A percentile compares a stretch with the other conserved stretches of the same genome.
These are phyloP conservation scores for Corymbia citriodora DNA, from an alignment of 441 rosid genomes.

Conservation along the genomic window DNA sequence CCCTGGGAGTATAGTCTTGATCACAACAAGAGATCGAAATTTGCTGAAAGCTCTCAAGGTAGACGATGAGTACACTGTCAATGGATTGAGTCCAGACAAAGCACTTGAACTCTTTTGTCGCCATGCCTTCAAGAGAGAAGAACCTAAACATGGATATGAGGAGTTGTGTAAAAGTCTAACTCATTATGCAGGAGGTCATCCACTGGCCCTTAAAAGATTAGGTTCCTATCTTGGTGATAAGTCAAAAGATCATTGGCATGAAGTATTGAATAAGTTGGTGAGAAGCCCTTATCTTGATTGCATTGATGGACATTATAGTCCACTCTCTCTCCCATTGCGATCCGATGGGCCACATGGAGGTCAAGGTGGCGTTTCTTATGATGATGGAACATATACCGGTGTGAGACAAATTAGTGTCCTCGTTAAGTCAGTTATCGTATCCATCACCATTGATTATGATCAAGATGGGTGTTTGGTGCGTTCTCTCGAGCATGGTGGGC, in stretches of 20 bases:
- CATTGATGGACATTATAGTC: not conserved
- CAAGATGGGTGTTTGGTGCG: not conserved
- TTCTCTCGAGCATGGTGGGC: not conserved
- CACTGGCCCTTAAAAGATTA: not conserved
- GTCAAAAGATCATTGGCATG: not conserved
- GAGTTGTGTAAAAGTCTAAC: not conserved
- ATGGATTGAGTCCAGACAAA: not conserved
- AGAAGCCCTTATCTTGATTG: not conserved
- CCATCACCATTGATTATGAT: not conserved
- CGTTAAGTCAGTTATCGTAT: not conserved
- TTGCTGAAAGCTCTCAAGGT: not conserved
- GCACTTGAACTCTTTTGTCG: not conserved
- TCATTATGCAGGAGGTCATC: conserved; percentile 2
- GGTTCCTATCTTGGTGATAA: not conserved
- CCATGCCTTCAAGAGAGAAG: not conserved
- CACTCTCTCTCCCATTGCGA: too few species aligned
- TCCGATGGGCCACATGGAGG: not conserved
- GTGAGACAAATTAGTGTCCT: not conserved
- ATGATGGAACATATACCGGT: not conserved
- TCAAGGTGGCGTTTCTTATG: not conserved
- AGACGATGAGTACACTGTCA: not conserved
- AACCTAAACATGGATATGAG: not conserved
- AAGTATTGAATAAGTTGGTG: not conserved
- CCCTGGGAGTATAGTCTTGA: not conserved
- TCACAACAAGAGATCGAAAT: not conserved